Conservation (phyloP, 768 basidiomycete species). For the Auricularia sp. region DNA sequence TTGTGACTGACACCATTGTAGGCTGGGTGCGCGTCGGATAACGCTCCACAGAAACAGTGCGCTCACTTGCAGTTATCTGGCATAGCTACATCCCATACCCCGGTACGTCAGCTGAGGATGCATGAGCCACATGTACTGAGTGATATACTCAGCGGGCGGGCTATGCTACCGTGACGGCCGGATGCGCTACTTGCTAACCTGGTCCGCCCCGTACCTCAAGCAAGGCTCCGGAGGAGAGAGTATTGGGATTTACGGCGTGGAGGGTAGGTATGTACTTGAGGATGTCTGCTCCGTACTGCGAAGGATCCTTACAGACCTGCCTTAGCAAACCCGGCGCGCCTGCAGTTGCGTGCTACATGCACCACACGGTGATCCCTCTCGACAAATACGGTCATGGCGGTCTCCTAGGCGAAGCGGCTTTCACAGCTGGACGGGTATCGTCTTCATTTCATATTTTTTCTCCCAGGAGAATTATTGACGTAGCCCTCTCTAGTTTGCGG, state of each 20-base stretch:
- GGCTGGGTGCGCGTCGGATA: no score
- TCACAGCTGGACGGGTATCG: conserved; percentile 26
- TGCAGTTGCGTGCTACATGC: conserved; percentile 26
- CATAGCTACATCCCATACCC: no score
- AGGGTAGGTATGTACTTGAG: conserved; percentile 31
- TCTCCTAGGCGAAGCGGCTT: conserved; percentile 30
- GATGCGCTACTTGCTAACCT: conserved; percentile 28
- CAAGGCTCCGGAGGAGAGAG: conserved; percentile 20
- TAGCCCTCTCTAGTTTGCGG: conserved; percentile 21
- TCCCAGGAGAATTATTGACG: background rate
- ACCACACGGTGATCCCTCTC: conserved; percentile 33
- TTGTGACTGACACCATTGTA: no score
- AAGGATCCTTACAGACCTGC: background rate
- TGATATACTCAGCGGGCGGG: conserved; percentile 30
- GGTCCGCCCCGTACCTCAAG: conserved; percentile 25
- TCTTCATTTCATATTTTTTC: no score
- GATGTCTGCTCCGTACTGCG: background rate
- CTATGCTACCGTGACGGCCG: conserved; percentile 31
- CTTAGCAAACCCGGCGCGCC: conserved; percentile 38
- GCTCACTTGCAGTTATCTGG: no score
- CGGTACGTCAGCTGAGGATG: no score
- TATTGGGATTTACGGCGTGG: conserved; percentile 37
- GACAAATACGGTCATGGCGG: conserved; percentile 28
- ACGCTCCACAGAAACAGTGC: no score
- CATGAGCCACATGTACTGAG: no score